Conservation (phyloP, 176 grass and related monocot species). For the Microstegium vimineum region DNA sequence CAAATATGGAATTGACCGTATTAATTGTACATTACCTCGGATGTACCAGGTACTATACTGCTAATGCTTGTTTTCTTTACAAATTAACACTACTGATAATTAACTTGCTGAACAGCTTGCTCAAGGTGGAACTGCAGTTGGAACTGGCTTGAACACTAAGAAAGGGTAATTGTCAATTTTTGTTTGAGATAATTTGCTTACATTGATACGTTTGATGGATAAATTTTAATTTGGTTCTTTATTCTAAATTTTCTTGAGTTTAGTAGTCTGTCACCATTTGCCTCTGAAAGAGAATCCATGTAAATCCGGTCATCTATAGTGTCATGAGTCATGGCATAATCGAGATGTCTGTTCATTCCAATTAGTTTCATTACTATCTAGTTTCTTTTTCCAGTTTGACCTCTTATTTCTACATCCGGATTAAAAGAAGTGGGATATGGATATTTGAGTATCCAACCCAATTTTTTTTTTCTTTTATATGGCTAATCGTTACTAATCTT, state of each 20-base stretch:
- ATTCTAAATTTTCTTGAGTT: not conserved
- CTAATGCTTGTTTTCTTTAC: slow-evolving; percentile 23
- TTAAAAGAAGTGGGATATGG: not conserved
- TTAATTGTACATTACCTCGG: slow-evolving; percentile 67
- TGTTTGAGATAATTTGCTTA: not conserved
- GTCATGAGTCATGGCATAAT: not conserved
- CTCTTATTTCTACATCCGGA: not conserved
- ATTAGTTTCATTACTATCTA: slow-evolving; percentile 10
- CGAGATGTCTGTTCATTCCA: not conserved
- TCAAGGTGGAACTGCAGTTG: slow-evolving; percentile 99
- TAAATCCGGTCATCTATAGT: not conserved
- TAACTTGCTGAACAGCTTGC: slow-evolving; percentile 64
- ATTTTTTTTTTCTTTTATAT: not conserved
- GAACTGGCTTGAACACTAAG: slow-evolving; percentile 97
- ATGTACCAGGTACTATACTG: slow-evolving; percentile 82
- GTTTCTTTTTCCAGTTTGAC: not conserved
- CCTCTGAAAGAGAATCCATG: not conserved
- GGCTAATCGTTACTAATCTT: slow-evolving; percentile 5
- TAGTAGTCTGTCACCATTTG: not conserved
- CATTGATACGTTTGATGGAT: not conserved
- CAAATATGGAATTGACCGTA: slow-evolving; percentile 84
- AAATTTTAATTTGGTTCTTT: not conserved
- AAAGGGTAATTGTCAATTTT: slow-evolving; percentile 52
- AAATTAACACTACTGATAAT: slow-evolving; percentile 23
- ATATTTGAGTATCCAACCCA: not conserved